These are phyloP conservation scores for Heteromeles arbutifolia DNA, from an alignment of 306 rosid species.

Conservation along the genomic window DNA sequence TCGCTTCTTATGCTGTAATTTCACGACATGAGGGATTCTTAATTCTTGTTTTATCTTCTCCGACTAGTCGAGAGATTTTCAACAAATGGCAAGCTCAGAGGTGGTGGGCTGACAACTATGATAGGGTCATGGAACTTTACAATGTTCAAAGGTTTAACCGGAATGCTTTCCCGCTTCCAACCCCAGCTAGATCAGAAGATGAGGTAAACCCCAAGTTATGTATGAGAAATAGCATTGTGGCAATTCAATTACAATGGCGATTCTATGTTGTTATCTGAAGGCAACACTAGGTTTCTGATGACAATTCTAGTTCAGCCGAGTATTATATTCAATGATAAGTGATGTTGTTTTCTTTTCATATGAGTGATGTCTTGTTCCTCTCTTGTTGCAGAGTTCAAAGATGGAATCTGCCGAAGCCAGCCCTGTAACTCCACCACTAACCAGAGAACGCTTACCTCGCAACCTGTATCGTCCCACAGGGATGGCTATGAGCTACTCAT, in stretches of 20 bases:
- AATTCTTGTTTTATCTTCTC: neutral
- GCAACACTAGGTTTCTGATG: neutral
- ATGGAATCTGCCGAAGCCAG: constrained; percentile 78
- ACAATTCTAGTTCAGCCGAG: neutral
- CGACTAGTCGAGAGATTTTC: constrained; percentile 72
- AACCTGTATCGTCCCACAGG: constrained; percentile 42
- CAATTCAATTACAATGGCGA: neutral
- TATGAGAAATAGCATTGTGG: neutral
- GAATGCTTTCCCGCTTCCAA: constrained; percentile 75
- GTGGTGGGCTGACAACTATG: constrained; percentile 95
- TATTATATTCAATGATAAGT: neutral
- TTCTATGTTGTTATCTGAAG: neutral
- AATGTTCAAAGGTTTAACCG: constrained; percentile 89
- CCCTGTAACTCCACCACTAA: constrained; percentile 91
- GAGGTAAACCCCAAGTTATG: constrained; percentile 46
- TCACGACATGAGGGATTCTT: neutral
- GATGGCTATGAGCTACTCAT: constrained; percentile 66
- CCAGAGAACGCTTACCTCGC: constrained; percentile 57
- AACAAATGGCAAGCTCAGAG: constrained; percentile 98
- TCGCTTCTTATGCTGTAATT: neutral
- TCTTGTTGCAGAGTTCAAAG: constrained; percentile 60
- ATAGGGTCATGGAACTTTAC: constrained; percentile 92
- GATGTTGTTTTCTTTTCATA: neutral
- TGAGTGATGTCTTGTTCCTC: neutral
- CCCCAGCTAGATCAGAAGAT: constrained; percentile 88